Percentiles rank a stretch among this genome's conserved stretches.
phyloP scores from a whole-genome alignment of 352 stramenopile genomes.

The Phytophthora idaei region DNA sequence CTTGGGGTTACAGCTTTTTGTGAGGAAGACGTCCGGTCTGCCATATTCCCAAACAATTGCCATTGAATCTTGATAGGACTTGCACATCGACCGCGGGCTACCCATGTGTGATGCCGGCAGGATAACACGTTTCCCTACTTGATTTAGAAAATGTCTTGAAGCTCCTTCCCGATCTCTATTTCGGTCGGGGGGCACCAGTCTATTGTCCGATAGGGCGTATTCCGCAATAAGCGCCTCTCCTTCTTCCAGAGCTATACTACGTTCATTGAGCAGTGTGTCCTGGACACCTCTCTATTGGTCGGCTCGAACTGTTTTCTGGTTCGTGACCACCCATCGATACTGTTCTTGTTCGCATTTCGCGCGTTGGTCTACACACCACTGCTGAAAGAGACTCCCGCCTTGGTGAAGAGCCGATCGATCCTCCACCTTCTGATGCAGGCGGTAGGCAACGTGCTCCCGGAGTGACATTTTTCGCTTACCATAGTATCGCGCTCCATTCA shows the following conservation, averaged over 20 bases:
- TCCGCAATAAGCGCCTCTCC: not conserved
- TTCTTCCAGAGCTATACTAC: not conserved
- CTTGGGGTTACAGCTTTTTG: not conserved
- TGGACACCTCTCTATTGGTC: not conserved
- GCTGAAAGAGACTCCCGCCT: not conserved
- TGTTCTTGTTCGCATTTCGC: not conserved
- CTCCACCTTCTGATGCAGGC: not conserved
- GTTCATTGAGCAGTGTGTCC: not conserved
- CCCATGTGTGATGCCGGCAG: not conserved
- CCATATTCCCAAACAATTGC: not conserved
- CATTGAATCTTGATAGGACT: not conserved
- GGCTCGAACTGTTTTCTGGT: not conserved
- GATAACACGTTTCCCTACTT: not conserved
- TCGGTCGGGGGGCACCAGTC: not conserved
- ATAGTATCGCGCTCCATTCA: not conserved
- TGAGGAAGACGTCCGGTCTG: not conserved
- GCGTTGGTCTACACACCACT: not conserved
- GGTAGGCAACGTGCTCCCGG: not conserved
- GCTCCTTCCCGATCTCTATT: not conserved
- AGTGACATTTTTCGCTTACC: not conserved
- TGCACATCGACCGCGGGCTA: not conserved
- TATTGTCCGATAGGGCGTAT: not conserved
- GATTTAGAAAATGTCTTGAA: not conserved
- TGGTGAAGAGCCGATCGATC: not conserved
- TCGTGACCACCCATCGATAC: not conserved